Percentiles rank a stretch among this genome's conserved stretches.
Evolutionary conservation across 2,329 filamentous ascomycete species (phyloP).

Genomic region (Endoconidiophora polonica): DNA sequence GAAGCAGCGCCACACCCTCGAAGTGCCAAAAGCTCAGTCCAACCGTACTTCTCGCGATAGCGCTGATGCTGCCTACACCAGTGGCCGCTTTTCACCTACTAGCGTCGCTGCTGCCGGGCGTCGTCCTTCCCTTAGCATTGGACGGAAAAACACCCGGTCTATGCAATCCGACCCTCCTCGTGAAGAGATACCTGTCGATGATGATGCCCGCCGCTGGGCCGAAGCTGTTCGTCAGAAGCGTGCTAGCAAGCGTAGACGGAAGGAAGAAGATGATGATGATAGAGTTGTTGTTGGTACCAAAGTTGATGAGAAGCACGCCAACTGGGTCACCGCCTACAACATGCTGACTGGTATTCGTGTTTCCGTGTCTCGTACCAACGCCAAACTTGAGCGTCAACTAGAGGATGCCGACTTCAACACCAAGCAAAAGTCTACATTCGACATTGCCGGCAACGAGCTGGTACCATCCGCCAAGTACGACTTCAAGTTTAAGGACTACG

Average conservation of each 20-base stretch:
- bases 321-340: constrained; percentile 97
- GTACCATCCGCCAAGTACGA: constrained; percentile 98
- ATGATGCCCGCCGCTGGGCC: constrained; percentile 81
- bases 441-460: constrained; percentile 82
- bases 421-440: constrained; percentile 92
- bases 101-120: constrained; percentile 38
- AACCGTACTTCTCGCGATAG: constrained; percentile 57
- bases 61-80: constrained; percentile 47
- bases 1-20: constrained; percentile 73
- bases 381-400: constrained; percentile 81
- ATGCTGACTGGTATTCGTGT: constrained; percentile 99
- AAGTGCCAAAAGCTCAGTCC: constrained; percentile 58
- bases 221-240: constrained; percentile 85
- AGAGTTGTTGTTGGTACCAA: constrained; percentile 91
- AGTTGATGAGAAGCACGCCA: constrained; percentile 91
- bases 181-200: constrained; percentile 72
- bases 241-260: constrained; percentile 67
- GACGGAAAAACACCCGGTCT: constrained; percentile 64
- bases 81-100: constrained; percentile 63
- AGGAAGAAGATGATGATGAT: constrained; percentile 82
- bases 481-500: constrained; percentile 99
- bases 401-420: constrained; percentile 85
- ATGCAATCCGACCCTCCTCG: constrained; percentile 69
- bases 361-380: constrained; percentile 87
- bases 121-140: constrained; percentile 69